phyloP scores from a whole-genome alignment of 441 rosid genomes.

The Euphorbia corollata region DNA sequence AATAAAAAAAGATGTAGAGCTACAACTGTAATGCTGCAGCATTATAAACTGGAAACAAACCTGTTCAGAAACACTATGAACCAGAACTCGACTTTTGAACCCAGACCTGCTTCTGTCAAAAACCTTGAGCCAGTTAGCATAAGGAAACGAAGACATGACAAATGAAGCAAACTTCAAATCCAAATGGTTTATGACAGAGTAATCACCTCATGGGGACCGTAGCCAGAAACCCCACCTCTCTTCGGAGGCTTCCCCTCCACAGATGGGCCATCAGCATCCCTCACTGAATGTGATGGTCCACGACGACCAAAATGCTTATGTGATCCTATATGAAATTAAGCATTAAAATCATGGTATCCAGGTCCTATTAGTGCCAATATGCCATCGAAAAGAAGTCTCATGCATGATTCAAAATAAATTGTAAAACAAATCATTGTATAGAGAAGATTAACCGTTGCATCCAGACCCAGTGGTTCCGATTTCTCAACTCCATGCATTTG shows the following conservation, averaged over 20 bases:
- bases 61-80: constrained; percentile 35
- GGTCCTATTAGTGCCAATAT: background rate
- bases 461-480: constrained; percentile 30
- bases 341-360: background rate
- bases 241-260: constrained; percentile 52
- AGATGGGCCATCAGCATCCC: constrained; percentile 40
- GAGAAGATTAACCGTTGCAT: constrained; percentile 28
- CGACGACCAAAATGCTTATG: constrained; percentile 52
- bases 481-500: constrained; percentile 29
- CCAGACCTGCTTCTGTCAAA: constrained; percentile 71
- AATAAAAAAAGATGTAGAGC: too few relatives aligned
- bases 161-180: background rate
- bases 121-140: constrained; percentile 7
- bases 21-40: background rate
- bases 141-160: background rate
- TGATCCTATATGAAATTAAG: constrained; percentile 37
- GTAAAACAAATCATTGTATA: constrained; percentile 39
- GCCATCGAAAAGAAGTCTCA: background rate
- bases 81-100: constrained; percentile 69
- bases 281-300: constrained; percentile 31
- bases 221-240: constrained; percentile 47
- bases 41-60: constrained; percentile 17
- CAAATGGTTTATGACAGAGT: constrained; percentile 9
- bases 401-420: constrained; percentile 7
- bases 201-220: constrained; percentile 61